Evolutionary conservation across 192 early-diverging fungal species (phyloP).

Genomic region (Entophlyctis luteolus): DNA sequence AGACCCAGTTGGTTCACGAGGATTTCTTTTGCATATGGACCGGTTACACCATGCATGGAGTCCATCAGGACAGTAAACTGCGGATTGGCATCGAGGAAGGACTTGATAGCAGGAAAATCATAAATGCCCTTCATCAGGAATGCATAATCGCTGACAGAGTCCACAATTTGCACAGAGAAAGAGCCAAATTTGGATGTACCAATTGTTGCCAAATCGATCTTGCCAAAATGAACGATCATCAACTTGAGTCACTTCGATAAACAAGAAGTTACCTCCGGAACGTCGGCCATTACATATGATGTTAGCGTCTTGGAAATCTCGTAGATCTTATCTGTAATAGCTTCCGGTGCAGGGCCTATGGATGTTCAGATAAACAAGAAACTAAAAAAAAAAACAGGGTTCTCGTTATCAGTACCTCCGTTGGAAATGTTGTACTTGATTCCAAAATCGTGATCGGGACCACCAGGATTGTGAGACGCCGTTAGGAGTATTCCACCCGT

Average conservation of each 20-base stretch:
- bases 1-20: conserved; percentile 90
- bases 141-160: conserved; percentile 86
- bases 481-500: conserved; percentile 94
- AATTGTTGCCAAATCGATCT: conserved; percentile 71
- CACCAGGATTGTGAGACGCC: conserved; percentile 99
- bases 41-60: conserved; percentile 94
- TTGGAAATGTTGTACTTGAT: conserved; percentile 98
- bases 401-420: conserved; percentile 54
- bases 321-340: conserved; percentile 91
- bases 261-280: conserved; percentile 52
- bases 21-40: conserved; percentile 82
- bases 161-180: conserved; percentile 80
- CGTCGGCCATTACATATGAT: conserved; percentile 58
- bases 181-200: conserved; percentile 59
- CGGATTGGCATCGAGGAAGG: conserved; percentile 67
- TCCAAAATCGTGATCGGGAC: conserved; percentile 96
- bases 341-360: conserved; percentile 87
- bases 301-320: conserved; percentile 70
- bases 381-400: not conserved
- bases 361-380: not conserved
- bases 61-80: conserved; percentile 88
- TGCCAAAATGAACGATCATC: not conserved
- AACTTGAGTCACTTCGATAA: not conserved
- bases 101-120: conserved; percentile 82
- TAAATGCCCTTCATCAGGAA: conserved; percentile 82